Base-by-base conservation (phyloP, 495 filamentous ascomycete genomes). In the Aspergillus olivimuriae region DNA sequence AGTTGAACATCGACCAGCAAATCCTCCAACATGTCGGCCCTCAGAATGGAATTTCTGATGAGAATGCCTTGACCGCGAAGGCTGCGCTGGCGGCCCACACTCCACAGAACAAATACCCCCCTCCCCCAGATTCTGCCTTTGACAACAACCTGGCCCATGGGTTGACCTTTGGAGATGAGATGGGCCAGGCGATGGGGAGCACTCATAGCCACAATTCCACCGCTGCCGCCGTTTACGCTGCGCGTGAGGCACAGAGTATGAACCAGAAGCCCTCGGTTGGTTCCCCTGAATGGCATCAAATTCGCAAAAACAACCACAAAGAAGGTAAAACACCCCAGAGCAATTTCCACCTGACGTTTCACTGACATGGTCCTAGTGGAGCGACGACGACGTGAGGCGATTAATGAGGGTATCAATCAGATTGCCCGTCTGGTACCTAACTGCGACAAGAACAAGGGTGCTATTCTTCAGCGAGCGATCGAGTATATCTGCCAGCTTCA, bases 361-460 rank as follows among this genome's bases (percentile, higher is more conserved):
- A 22, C 39, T 47, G 39, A 34, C 35, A 36, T 61, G 44, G 51
- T 44, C 26, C 14, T 48, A 98, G 92, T 98, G 48, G 92, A 98
- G 66, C 87, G 92, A 41, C 89, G 92, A 35, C 92, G 92, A 28
- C 88, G 92, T 48, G 92, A 98, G 62, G 96, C 94, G 4, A 98
- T 98, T 63, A 98, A 98, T 59, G 92, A 98, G 66, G 92, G 92
- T 38, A 98, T 98, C 57, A 97, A 96, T 56, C 91, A 98, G 66
- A 82, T 98, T 31, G 86, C 94, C 40, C 95, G 95, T 65, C 91
- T 98, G 41, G 92, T 98, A 0, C 92, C 92, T 2, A 89, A 89
- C 26, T 98, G 92, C 57, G 92, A 98, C 64, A 98, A 97, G 75
- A 98, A 98, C 68, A 98, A 98, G 65, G 92, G 92, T 4, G 92